Percentiles rank a stretch among this genome's conserved stretches.
These are phyloP conservation scores for Fraxinus latifolia DNA, from an alignment of 305 asterid species.

Conservation along the genomic window DNA sequence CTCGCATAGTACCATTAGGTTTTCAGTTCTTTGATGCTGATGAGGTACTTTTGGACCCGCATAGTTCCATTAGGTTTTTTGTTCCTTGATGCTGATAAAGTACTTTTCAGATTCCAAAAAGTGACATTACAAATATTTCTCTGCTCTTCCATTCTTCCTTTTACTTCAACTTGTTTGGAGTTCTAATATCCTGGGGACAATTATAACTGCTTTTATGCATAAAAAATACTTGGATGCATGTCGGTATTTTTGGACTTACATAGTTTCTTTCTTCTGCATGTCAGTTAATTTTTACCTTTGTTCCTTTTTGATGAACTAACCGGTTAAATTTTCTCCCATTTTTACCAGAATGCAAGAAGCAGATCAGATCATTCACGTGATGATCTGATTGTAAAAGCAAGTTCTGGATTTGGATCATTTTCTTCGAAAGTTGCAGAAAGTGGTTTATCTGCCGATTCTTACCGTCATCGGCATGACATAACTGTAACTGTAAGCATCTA, in stretches of 20 bases:
- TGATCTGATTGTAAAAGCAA: slow-evolving; percentile 35
- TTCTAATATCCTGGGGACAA: neutral
- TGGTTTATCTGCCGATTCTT: slow-evolving; percentile 56
- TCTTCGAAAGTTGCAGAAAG: slow-evolving; percentile 46
- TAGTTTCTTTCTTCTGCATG: neutral
- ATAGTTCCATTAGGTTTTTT: neutral
- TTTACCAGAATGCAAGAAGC: slow-evolving; percentile 39
- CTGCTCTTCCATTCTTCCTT: neutral
- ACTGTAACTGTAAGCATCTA: slow-evolving; percentile 66
- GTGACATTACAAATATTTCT: neutral
- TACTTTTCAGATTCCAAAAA: neutral
- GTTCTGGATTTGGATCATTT: slow-evolving; percentile 34
- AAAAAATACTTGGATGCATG: neutral
- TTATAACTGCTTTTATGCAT: neutral
- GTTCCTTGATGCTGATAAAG: neutral
- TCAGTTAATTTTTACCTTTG: neutral
- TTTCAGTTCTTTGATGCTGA: neutral
- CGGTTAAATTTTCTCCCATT: neutral
- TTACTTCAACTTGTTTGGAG: neutral
- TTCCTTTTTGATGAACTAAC: slow-evolving; percentile 6
- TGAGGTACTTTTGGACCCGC: neutral
- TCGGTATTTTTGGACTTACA: neutral
- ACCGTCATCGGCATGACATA: slow-evolving; percentile 77
- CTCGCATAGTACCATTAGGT: neutral
- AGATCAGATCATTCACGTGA: slow-evolving; percentile 44